Evolutionary conservation across 176 grass and related monocot genomes (phyloP).

Genomic region (Avena insularis): DNA sequence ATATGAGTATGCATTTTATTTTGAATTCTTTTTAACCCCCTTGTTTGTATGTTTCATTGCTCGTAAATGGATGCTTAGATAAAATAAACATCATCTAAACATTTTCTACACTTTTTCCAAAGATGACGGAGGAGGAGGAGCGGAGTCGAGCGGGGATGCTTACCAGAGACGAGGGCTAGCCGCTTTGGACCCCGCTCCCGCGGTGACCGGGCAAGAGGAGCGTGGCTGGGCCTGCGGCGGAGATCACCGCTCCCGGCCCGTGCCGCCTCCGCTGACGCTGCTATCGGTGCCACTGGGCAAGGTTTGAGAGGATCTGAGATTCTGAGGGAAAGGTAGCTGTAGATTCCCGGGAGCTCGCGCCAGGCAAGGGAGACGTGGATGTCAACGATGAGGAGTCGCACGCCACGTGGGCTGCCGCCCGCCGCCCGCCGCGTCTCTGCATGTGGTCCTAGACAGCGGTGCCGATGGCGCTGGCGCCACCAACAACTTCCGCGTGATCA

Average conservation of each 20-base stretch:
- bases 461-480: not conserved
- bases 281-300: not conserved
- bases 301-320: not conserved
- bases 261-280: not conserved
- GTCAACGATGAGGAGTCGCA: not conserved
- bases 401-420: slow-evolving; percentile 46
- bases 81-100: no score
- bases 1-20: no score
- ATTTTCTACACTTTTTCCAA: no score
- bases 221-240: not conserved
- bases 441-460: slow-evolving; percentile 17
- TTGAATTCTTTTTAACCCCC: no score
- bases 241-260: not conserved
- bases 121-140: no score
- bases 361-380: not conserved
- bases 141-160: not conserved
- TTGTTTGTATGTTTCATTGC: no score
- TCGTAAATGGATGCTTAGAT: no score
- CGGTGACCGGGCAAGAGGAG: not conserved
- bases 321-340: not conserved
- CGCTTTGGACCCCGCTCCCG: not conserved
- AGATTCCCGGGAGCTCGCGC: not conserved
- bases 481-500: no score
- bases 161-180: slow-evolving; percentile 20
- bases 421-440: not conserved